A percentile compares a stretch with the other conserved stretches of the same genome.
Conservation (phyloP, 2,329 filamentous ascomycete species). For the Colletotrichum tanaceti region DNA sequence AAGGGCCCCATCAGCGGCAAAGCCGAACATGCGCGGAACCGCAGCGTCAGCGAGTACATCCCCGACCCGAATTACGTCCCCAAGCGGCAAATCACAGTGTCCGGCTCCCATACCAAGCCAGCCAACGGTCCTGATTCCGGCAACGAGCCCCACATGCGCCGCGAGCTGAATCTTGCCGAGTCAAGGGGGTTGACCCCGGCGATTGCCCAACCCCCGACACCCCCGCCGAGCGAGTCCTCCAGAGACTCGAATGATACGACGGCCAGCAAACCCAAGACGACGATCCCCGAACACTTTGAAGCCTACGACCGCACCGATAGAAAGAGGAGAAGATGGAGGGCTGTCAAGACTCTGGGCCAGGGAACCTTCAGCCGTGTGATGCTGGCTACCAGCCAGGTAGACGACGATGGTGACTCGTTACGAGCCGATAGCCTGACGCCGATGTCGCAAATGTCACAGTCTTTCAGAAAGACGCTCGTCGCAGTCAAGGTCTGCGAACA, state of each 20-base stretch:
- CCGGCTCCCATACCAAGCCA: constrained; percentile 65
- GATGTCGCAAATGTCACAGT: constrained; percentile 54
- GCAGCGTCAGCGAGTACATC: constrained; percentile 89
- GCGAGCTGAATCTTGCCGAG: constrained; percentile 84
- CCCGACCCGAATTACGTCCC: constrained; percentile 77
- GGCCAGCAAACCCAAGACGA: constrained; percentile 53
- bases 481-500: constrained; percentile 97
- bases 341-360: constrained; percentile 83
- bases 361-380: constrained; percentile 97
- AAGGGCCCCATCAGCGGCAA: constrained; percentile 42
- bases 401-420: constrained; percentile 56
- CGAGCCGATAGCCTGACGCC: constrained; percentile 51
- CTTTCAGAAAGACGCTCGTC: constrained; percentile 81
- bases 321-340: constrained; percentile 82
- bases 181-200: constrained; percentile 76
- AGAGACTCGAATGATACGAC: constrained; percentile 57
- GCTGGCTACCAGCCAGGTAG: constrained; percentile 83
- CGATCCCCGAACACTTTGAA: constrained; percentile 73
- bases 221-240: constrained; percentile 82
- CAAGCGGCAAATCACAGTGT: constrained; percentile 79
- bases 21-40: constrained; percentile 66
- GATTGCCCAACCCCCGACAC: constrained; percentile 77
- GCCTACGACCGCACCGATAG: constrained; percentile 73
- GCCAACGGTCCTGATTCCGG: constrained; percentile 50
- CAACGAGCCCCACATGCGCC: constrained; percentile 66